Conservation (phyloP, 352 stramenopile genomes). For the Phytophthora quininea region DNA sequence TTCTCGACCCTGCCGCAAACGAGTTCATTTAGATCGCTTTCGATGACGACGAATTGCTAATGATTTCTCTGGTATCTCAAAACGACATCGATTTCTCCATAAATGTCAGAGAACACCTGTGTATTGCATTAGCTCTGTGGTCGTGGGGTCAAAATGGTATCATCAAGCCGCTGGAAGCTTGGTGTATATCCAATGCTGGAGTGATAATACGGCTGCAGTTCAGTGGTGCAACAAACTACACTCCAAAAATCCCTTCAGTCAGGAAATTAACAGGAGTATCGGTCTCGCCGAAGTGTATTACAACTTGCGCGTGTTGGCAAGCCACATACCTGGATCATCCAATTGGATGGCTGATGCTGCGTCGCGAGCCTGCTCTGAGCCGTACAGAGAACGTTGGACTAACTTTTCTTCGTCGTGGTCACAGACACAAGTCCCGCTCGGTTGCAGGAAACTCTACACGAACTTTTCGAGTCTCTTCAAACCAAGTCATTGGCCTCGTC, state of each 20-base stretch:
- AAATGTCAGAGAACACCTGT: slow-evolving; percentile 28
- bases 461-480: slow-evolving; percentile 10
- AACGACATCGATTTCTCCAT: slow-evolving; percentile 17
- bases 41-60: neutral
- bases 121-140: slow-evolving; percentile 15
- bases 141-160: slow-evolving; percentile 12
- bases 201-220: slow-evolving; percentile 16
- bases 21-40: neutral
- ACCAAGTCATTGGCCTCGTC: slow-evolving; percentile 14
- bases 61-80: neutral
- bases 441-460: slow-evolving; percentile 10
- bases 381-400: neutral
- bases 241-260: slow-evolving; percentile 11
- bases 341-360: slow-evolving; percentile 29
- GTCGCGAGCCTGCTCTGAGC: slow-evolving; percentile 15
- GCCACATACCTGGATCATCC: slow-evolving; percentile 12
- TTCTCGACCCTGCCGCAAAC: neutral
- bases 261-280: slow-evolving; percentile 35
- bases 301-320: slow-evolving; percentile 6
- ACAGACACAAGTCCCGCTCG: neutral
- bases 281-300: slow-evolving; percentile 14
- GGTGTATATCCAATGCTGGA: slow-evolving; percentile 16
- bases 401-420: too few relatives aligned
- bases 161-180: neutral
- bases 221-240: slow-evolving; percentile 16